Evolutionary conservation across 805 yeast species (phyloP), one percentile per base, ranked within the genome.

Genomic region (Yamadazyma philogaea): DNA sequence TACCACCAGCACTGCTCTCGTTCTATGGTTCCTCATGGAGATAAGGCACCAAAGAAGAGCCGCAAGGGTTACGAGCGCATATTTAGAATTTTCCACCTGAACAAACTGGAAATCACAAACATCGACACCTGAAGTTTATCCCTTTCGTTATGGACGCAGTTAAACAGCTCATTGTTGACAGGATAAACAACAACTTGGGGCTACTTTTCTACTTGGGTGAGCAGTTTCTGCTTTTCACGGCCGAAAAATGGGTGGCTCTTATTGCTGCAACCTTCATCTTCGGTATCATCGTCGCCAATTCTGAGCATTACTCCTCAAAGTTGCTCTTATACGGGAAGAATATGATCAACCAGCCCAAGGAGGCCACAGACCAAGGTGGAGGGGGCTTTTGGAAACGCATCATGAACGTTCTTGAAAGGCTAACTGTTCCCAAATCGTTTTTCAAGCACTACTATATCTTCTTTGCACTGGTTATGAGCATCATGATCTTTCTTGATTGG

Each of bases 401-500:
- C 26, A 20, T 36, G 7, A 31, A 30, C 6, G 24, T 26, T 3
- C 30, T 66, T 1, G 46, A 59, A 7, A 54, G 55, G 7, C 42
- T 68, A 11, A 77, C 79, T 10, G 82, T 83, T 0, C 86, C 88
- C 0, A 84, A 82, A 54, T 48, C 70, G 10, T 78, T 73, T 72
- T 85, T 85, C 53, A 53, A 64, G 2, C 88, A 84, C 52, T 85
- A 79, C 51, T 85, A 85, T 57, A 44, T 75, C 4, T 37, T 77
- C 14, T 72, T 80, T 14, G 51, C 69, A 1, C 20, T 57, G 0
- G 34, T 27, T 34, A 27, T 31, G 42, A 19, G 40, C 34, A 15
- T 41, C 33, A 20, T 17, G 18, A 28, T 40, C 14, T 32, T 30
- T 7, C 18, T 44, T 1, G 24, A 27, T 2, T 30, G 41, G 35